phyloP scores from a whole-genome alignment of 345 rosid genomes.

The Melaleuca quinquenervia region DNA sequence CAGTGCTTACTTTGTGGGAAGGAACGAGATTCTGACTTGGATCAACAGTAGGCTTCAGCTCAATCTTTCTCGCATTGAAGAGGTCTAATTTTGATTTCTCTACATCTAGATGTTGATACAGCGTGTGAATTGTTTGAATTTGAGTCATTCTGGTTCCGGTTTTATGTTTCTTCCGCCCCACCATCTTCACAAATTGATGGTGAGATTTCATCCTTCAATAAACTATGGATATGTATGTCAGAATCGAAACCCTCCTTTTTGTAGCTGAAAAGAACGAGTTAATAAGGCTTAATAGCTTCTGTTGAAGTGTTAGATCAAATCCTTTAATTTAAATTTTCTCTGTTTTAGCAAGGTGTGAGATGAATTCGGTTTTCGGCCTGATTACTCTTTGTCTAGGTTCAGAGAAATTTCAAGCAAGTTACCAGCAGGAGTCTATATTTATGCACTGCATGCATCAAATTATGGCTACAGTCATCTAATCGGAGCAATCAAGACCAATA shows the following conservation, averaged over 20 bases:
- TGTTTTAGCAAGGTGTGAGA: background rate
- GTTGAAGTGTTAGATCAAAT: background rate
- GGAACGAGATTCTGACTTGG: slow-evolving; percentile 91
- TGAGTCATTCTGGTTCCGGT: background rate
- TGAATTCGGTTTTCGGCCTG: background rate
- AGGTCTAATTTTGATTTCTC: slow-evolving; percentile 24
- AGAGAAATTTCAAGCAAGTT: background rate
- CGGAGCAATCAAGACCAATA: background rate
- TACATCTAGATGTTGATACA: background rate
- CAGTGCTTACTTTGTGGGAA: slow-evolving; percentile 93
- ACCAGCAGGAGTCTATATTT: background rate
- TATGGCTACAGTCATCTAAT: background rate
- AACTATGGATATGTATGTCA: background rate
- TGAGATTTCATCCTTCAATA: background rate
- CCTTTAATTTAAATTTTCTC: background rate
- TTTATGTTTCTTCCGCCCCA: background rate
- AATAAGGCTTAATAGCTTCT: background rate
- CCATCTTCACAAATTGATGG: background rate
- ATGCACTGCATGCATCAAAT: background rate
- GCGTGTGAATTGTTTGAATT: background rate
- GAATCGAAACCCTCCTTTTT: background rate
- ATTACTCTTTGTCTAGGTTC: background rate
- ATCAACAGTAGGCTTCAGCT: slow-evolving; percentile 86
- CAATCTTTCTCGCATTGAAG: slow-evolving; percentile 86
- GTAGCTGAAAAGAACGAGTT: background rate